A percentile compares a stretch with the other conserved stretches of the same genome.
Evolutionary conservation across 2,329 filamentous ascomycete genomes (phyloP).

Genomic region (Ceratocystis eucalypticola): DNA sequence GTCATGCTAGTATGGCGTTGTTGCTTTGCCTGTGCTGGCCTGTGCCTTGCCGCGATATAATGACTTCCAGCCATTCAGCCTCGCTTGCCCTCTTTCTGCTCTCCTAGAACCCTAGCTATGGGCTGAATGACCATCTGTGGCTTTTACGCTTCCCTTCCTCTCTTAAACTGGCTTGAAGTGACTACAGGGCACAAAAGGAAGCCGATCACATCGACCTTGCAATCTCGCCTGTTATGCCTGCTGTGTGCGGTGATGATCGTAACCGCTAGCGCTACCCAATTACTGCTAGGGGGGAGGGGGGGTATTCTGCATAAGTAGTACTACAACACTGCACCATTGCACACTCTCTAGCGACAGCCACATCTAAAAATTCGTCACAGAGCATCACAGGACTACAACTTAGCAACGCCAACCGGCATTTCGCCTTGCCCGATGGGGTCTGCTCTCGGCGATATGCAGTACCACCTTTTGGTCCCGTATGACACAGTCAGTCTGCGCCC

Average conservation of each 20-base stretch:
- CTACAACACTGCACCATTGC: neutral
- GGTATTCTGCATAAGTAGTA: neutral
- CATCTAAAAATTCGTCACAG: neutral
- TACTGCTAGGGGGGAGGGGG: neutral
- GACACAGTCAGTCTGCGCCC: neutral
- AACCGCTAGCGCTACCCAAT: neutral
- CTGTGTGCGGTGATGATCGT: neutral
- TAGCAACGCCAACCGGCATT: neutral
- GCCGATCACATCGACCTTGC: neutral
- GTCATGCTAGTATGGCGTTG: neutral
- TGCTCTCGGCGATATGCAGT: neutral
- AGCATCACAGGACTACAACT: neutral
- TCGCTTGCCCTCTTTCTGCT: neutral
- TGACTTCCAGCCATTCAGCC: no score
- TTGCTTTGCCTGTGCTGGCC: neutral
- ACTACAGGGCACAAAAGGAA: neutral
- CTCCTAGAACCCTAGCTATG: neutral
- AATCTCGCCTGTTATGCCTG: neutral
- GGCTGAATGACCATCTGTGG: neutral
- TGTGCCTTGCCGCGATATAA: no score
- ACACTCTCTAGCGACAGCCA: neutral
- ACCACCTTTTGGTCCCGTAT: neutral
- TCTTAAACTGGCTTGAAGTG: neutral
- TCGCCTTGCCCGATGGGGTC: neutral
- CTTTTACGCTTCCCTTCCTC: neutral